Conservation (phyloP, 495 filamentous ascomycete genomes). For the Penicillium herquei region DNA sequence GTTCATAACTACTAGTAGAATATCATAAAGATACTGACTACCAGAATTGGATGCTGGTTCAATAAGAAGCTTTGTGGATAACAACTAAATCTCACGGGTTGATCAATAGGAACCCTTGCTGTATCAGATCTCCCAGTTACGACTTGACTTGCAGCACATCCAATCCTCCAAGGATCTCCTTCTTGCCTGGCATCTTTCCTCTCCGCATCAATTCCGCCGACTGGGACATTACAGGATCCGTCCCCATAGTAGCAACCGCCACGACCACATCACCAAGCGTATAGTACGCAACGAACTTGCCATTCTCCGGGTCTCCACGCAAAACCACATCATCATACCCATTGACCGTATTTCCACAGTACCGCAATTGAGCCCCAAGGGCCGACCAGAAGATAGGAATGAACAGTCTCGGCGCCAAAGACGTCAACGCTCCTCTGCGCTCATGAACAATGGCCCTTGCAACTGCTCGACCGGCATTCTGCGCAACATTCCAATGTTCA, state of each 20-base stretch:
- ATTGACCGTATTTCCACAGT: slow-evolving; percentile 78
- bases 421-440: slow-evolving; percentile 24
- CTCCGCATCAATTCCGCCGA: slow-evolving; percentile 82
- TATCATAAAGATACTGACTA: not conserved
- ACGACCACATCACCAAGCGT: slow-evolving; percentile 84
- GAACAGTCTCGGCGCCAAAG: slow-evolving; percentile 64
- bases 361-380: slow-evolving; percentile 81
- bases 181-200: slow-evolving; percentile 78
- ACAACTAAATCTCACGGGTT: no score
- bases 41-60: not conserved
- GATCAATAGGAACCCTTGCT: no score
- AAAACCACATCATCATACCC: slow-evolving; percentile 85
- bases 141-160: slow-evolving; percentile 62
- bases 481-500: slow-evolving; percentile 98
- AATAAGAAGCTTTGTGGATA: not conserved
- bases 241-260: slow-evolving; percentile 86
- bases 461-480: slow-evolving; percentile 80
- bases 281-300: slow-evolving; percentile 87
- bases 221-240: slow-evolving; percentile 84
- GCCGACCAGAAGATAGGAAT: slow-evolving; percentile 97
- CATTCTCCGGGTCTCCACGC: slow-evolving; percentile 72
- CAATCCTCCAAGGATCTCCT: slow-evolving; percentile 67
- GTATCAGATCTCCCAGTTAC: no score
- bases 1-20: no score
- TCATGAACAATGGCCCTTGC: slow-evolving; percentile 69